Evolutionary conservation across 2,329 filamentous ascomycete genomes (phyloP).

Genomic region (Phialocephala subalpina): DNA sequence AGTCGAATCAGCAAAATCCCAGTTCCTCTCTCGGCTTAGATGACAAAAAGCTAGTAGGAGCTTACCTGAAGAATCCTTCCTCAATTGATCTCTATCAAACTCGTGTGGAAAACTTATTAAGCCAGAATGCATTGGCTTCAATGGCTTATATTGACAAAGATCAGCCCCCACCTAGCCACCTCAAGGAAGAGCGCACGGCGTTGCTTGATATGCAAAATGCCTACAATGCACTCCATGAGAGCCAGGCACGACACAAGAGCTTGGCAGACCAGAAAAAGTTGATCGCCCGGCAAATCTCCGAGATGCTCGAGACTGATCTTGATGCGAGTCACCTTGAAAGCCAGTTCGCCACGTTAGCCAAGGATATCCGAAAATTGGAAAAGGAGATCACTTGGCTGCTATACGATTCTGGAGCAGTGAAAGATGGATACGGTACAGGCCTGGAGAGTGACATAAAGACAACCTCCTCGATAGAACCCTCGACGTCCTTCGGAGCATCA

Average conservation of each 20-base stretch:
- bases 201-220: conserved; percentile 38
- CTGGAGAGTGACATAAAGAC: background rate
- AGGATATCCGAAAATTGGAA: conserved; percentile 37
- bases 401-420: conserved; percentile 39
- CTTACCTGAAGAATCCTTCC: conserved; percentile 35
- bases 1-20: conserved; percentile 35
- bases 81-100: conserved; percentile 33
- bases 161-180: conserved; percentile 29
- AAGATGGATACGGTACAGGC: conserved; percentile 40
- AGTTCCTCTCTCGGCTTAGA: conserved; percentile 32
- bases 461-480: conserved; percentile 2
- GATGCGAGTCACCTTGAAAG: conserved; percentile 37
- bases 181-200: conserved; percentile 36
- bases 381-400: conserved; percentile 37
- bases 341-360: conserved; percentile 29
- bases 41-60: conserved; percentile 39
- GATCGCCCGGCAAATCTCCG: conserved; percentile 30
- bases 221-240: conserved; percentile 26
- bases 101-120: conserved; percentile 31
- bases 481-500: conserved; percentile 20
- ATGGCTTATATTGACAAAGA: conserved; percentile 37
- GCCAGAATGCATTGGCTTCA: conserved; percentile 31
- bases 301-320: conserved; percentile 32
- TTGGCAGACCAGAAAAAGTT: conserved; percentile 34
- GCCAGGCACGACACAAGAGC: conserved; percentile 22